phyloP scores from a whole-genome alignment of 1,139 yeast genomes.

The Sugiyamaella xylanicola region DNA sequence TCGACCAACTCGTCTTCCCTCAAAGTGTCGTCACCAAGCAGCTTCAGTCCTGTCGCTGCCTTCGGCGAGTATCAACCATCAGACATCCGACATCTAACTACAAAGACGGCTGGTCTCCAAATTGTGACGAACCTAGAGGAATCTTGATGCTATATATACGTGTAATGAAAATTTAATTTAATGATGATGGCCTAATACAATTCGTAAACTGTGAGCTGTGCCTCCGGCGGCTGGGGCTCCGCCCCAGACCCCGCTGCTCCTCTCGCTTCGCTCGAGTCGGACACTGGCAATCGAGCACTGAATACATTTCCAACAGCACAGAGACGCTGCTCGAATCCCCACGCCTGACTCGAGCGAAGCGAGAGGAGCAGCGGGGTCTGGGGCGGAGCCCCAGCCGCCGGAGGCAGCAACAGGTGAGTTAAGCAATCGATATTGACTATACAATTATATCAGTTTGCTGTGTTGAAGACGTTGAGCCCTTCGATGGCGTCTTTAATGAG shows the following conservation, averaged over 20 bases:
- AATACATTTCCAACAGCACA: too few species aligned
- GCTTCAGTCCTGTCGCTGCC: constrained; percentile 13
- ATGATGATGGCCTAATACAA: constrained; percentile 10
- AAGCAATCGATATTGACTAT: background rate
- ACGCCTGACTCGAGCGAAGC: background rate
- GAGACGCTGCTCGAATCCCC: background rate
- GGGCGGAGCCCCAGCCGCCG: background rate
- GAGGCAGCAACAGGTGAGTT: background rate
- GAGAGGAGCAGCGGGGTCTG: background rate
- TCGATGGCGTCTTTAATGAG: constrained; percentile 60
- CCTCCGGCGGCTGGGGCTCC: too few species aligned
- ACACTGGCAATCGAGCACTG: too few species aligned
- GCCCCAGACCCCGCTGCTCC: too few species aligned
- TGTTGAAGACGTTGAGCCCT: constrained; percentile 13
- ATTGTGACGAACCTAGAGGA: constrained; percentile 34
- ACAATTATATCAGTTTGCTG: background rate
- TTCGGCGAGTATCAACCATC: constrained; percentile 18
- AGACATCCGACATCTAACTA: constrained; percentile 32
- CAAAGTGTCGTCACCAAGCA: constrained; percentile 21
- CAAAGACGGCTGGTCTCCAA: constrained; percentile 36
- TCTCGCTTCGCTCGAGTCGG: too few species aligned
- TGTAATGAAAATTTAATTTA: constrained; percentile 10
- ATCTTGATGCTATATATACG: constrained; percentile 12
- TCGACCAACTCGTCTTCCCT: constrained; percentile 29
- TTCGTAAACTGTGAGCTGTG: too few species aligned